Base-by-base conservation (phyloP, 345 rosid species). In the Syzygium aqueum region DNA sequence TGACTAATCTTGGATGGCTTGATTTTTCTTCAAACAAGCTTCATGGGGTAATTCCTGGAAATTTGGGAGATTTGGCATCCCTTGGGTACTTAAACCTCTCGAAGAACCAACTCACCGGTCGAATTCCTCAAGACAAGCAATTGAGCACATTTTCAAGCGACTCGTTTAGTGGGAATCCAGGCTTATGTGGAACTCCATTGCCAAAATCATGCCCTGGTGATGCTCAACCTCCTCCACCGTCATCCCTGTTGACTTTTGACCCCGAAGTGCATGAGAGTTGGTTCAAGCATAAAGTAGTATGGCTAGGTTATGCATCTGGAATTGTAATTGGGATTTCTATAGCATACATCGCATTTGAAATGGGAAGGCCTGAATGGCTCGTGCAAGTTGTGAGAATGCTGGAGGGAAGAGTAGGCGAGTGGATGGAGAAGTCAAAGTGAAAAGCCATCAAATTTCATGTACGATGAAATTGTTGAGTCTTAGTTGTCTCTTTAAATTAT, bases 401-500 rank as follows among this genome's bases (percentile, higher is more conserved):
- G 1, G 65, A 59, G 30, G 27, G 7, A 59, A 59, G 30, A 25
- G 30, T 7, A 59, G 16, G 16, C 7, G 14, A 59, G 6, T 59
- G 14, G 65, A 59, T 27, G 15, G 30, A 11, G 15, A 59, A 25
- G 15, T 2, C 28, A 59, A 59, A 5, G 3, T 7, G 1, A 5
- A 27, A 3, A 16, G 65, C 30, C 16, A 59, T 59, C 30, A 27
- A 27, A 11, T 59, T 12, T 11, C 30, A 27, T 59, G 65, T 30
- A 25, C 7, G 27, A 12, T 27, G 65, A 59, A 57, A 11, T 59
- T 27, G 16, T 27, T 6, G 30, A 11, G 30, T 22, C 12, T 3
- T 0, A 1, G 0, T 56, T 56, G 61, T 56, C 61, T 8, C 61
- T 56, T 56, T 56, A 56, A 0, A 22, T 2, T 0, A 0, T 0